A percentile compares a stretch with the other conserved stretches of the same genome.
phyloP scores from a whole-genome alignment of 139 green algal genomes.

The Spirogloea muscicola region DNA sequence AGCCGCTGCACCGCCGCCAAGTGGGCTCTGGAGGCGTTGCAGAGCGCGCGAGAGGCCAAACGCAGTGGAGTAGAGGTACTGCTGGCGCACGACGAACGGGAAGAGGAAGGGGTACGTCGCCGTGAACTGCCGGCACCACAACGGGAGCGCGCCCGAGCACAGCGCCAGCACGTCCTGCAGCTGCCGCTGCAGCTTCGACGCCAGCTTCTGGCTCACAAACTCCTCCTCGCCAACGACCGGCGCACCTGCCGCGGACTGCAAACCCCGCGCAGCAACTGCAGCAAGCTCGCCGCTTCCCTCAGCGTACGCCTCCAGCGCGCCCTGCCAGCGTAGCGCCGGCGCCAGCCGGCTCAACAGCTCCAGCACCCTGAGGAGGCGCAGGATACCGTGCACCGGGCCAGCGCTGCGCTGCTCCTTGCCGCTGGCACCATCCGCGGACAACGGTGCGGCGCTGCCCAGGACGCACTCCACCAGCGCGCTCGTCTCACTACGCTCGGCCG shows the following conservation, averaged over 20 bases:
- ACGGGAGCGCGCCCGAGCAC: constrained; percentile 74
- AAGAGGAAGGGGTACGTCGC: constrained; percentile 73
- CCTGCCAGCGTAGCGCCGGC: too few species aligned
- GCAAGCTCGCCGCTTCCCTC: too few species aligned
- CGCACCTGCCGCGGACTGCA: too few species aligned
- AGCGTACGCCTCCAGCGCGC: not conserved
- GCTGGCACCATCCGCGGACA: too few species aligned
- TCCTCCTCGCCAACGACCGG: constrained; percentile 50
- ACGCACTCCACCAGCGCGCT: too few species aligned
- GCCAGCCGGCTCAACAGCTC: not conserved
- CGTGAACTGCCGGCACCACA: constrained; percentile 73
- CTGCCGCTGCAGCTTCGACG: constrained; percentile 77
- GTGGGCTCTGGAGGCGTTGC: constrained; percentile 70
- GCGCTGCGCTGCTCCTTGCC: too few species aligned
- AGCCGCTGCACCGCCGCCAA: constrained; percentile 65
- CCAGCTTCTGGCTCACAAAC: constrained; percentile 81
- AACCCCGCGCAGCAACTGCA: not conserved
- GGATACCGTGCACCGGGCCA: too few species aligned
- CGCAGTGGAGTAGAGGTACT: constrained; percentile 84
- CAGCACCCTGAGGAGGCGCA: too few species aligned
- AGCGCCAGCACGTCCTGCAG: constrained; percentile 86
- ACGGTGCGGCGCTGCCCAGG: too few species aligned
- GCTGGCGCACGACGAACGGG: constrained; percentile 72
- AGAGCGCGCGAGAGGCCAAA: constrained; percentile 83
- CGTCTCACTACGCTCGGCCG: too few species aligned